Evolutionary conservation across 1,139 yeast genomes (phyloP).

Genomic region (Lodderomyces metapsilosis): DNA sequence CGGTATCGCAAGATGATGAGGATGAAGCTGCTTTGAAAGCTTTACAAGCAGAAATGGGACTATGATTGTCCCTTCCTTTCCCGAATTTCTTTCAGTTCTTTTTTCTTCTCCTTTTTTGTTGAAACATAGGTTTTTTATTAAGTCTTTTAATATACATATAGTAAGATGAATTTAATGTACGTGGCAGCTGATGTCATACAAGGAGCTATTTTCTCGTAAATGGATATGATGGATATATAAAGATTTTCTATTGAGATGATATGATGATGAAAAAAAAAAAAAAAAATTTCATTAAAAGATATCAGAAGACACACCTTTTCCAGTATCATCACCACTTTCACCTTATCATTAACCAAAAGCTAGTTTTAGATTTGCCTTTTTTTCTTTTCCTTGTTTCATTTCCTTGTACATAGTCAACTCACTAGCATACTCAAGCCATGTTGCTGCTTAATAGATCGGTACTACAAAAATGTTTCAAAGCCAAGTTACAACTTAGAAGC

Average conservation of each 20-base stretch:
- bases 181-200: too few relatives aligned
- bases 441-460: slow-evolving; percentile 3
- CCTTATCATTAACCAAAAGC: too few relatives aligned
- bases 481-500: not conserved
- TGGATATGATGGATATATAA: too few relatives aligned
- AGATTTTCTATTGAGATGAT: too few relatives aligned
- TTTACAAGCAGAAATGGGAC: slow-evolving; percentile 93
- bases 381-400: not conserved
- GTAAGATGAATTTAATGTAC: not conserved
- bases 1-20: slow-evolving; percentile 64
- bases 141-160: not conserved
- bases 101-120: not conserved
- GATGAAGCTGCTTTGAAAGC: slow-evolving; percentile 91
- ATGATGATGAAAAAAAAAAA: too few relatives aligned
- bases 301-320: too few relatives aligned
- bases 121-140: too few relatives aligned
- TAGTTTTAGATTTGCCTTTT: not conserved
- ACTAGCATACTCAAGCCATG: not conserved
- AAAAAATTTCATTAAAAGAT: too few relatives aligned
- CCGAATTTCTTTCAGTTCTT: not conserved
- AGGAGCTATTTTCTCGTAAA: too few relatives aligned
- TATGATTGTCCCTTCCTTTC: slow-evolving; percentile 30
- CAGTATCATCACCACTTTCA: too few relatives aligned
- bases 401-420: slow-evolving; percentile 2
- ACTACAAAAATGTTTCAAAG: not conserved